Evolutionary conservation across 2,329 filamentous ascomycete species (phyloP), one percentile per base, ranked within the genome.

Genomic region (Cucurbitaria berberidis): DNA sequence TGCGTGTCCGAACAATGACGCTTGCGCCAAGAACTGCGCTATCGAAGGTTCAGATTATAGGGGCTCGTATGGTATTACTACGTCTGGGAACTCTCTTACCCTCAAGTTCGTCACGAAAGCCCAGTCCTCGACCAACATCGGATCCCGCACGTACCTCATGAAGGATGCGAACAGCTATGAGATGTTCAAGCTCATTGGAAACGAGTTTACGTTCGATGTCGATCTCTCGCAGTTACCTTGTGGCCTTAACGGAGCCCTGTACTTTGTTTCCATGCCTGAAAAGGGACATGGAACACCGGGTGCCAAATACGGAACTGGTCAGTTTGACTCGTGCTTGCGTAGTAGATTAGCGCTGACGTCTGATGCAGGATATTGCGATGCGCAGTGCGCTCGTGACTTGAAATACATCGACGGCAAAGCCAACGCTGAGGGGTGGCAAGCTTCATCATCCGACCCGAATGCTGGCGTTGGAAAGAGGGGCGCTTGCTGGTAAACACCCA

Each of bases 171-270:
- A 55, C 62, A 75, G 74, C 63, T 77, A 77, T 64, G 67, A 76
- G 63, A 74, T 76, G 66, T 76, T 76, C 70, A 75, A 76, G 62
- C 57, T 76, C 45, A 66, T 76, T 53, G 69, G 69, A 59, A 73
- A 77, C 60, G 74, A 77, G 59, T 77, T 77, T 63, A 75, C 74
- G 51, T 75, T 77, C 55, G 74, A 77, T 29, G 74, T 77, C 24
- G 74, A 77, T 53, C 68, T 89, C 39, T 89, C 86, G 35, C 81
- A 82, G 63, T 78, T 89, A 16, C 82, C 84, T 54, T 91, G 88
- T 66, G 88, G 88, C 55, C 76, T 90, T 53, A 90, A 91, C 74
- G 88, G 87, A 48, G 73, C 72, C 59, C 56, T 73, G 45, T 74
- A 74, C 71, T 72, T 89, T 36, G 78, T 83, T 15, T 77, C 82